A percentile compares a stretch with the other conserved stretches of the same genome.
Conservation (phyloP, 192 early-diverging fungal species). For the Coemansia sp. region DNA sequence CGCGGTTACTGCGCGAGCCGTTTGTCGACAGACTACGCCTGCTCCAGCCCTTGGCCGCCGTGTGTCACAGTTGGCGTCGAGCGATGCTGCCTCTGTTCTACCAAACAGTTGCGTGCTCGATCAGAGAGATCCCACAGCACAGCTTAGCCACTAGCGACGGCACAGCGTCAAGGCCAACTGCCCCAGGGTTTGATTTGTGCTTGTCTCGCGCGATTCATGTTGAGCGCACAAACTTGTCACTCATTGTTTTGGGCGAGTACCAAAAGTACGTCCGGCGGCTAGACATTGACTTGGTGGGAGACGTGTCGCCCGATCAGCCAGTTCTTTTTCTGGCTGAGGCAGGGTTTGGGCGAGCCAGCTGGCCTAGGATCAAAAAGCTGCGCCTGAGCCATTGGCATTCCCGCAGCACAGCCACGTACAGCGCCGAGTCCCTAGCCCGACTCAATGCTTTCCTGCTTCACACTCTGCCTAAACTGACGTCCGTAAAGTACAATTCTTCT, state of each 20-base stretch:
- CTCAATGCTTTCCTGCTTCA: slow-evolving; percentile 39
- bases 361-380: slow-evolving; percentile 18
- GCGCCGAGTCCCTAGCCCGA: slow-evolving; percentile 17
- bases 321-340: slow-evolving; percentile 12
- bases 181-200: too few relatives aligned
- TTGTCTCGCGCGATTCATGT: background rate
- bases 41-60: slow-evolving; percentile 34
- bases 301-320: slow-evolving; percentile 17
- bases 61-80: slow-evolving; percentile 28
- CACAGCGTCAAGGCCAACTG: too few relatives aligned
- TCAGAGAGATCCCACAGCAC: slow-evolving; percentile 5
- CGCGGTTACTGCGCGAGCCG: background rate
- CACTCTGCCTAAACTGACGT: slow-evolving; percentile 23
- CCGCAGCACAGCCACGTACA: background rate
- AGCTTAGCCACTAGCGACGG: background rate
- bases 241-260: slow-evolving; percentile 23
- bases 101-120: slow-evolving; percentile 23
- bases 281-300: slow-evolving; percentile 24
- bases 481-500: slow-evolving; percentile 21
- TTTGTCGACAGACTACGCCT: slow-evolving; percentile 6
- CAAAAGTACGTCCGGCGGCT: slow-evolving; percentile 22
- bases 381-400: slow-evolving; percentile 23
- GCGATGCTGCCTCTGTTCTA: slow-evolving; percentile 34
- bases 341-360: slow-evolving; percentile 15
- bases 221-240: slow-evolving; percentile 10